Conservation (phyloP, 2,329 filamentous ascomycete genomes). For the Monosporascus sp. region DNA sequence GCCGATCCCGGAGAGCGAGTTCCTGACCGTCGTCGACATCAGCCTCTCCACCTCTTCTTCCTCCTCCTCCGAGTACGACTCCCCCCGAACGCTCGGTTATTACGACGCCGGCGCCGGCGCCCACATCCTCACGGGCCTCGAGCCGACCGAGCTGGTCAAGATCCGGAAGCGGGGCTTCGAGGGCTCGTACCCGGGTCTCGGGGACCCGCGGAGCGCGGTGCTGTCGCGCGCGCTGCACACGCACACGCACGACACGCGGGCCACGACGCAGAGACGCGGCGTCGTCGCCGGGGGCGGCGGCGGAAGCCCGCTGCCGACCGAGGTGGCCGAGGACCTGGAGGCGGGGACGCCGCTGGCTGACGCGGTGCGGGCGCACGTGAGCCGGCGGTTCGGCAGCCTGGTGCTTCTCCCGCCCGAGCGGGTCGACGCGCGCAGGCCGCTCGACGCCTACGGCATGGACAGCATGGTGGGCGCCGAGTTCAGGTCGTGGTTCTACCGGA, state of each 20-base stretch:
- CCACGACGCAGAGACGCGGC: neutral
- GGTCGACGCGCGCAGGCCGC: neutral
- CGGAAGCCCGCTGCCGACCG: neutral
- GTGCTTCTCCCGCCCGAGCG: neutral
- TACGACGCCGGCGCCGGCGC: conserved; percentile 3
- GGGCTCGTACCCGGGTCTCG: conserved; percentile 1
- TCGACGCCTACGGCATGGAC: conserved; percentile 1
- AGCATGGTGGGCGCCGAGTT: conserved; percentile 3
- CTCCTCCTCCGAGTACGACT: too few relatives aligned
- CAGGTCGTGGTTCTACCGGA: neutral
- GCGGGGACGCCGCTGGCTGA: neutral
- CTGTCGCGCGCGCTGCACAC: conserved; percentile 1
- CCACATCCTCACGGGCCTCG: conserved; percentile 22
- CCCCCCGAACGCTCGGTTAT: too few relatives aligned
- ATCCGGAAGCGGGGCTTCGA: conserved; percentile 14
- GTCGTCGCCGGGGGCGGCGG: too few relatives aligned
- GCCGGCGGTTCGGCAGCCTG: neutral
- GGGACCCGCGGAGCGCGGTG: conserved; percentile 16
- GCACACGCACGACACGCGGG: neutral
- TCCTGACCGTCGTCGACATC: conserved; percentile 23
- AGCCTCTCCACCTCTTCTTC: conserved; percentile 7
- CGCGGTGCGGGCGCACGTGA: neutral
- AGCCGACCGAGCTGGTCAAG: conserved; percentile 13
- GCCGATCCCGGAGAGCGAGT: conserved; percentile 26
- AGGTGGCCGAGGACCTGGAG: neutral